Evolutionary conservation across 768 basidiomycete species (phyloP), one percentile per base, ranked within the genome.

Genomic region (Boletus huronensis): DNA sequence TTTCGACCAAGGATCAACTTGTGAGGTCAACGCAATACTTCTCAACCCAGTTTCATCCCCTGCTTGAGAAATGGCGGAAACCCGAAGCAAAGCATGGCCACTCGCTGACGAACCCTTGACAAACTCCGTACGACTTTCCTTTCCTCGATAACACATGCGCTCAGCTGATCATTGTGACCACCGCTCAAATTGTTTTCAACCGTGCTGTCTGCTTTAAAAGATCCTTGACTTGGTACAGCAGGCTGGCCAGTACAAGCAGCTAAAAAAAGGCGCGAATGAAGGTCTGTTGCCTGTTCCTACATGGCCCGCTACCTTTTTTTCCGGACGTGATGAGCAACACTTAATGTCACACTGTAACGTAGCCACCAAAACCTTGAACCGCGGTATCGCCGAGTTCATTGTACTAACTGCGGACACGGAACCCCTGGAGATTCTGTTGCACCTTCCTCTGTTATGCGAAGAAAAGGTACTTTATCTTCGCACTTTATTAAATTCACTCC

Each of bases 221-320:
- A 97, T 98, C 66, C 82, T 99, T 51, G 96, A 98, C 67, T 80
- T 98, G 53, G 89, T 97, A 31, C 93, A 97, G 70, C 91, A 96
- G 74, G 95, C 96, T 39, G 79, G 83, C n/a, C 88, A 94, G 73
- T 97, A 96, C 79, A 98, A 98, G 76, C 95, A 98, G 73, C 77
- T 98, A 45, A 98, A 98, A 78, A 98, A 98, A 77, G 96, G 97
- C 57, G 97, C 97, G 40, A 99, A 99, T 74, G 97, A 99, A 83
- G 90, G 92, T 90, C 46, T 34, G 79, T 65, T 28, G 16, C 17
- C n/a, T 44, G 17, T 28, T 48, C 31, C n/a, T 34, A 10, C 9
- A n/a, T n/a, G 3, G 16, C 26, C 26, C 13, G 28, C 50, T 23
- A 14, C 34, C 52, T n/a, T 50, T 44, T 43, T 46, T 25, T n/a